Evolutionary conservation across 305 asterid genomes (phyloP).

Genomic region (Ilex paraguariensis): DNA sequence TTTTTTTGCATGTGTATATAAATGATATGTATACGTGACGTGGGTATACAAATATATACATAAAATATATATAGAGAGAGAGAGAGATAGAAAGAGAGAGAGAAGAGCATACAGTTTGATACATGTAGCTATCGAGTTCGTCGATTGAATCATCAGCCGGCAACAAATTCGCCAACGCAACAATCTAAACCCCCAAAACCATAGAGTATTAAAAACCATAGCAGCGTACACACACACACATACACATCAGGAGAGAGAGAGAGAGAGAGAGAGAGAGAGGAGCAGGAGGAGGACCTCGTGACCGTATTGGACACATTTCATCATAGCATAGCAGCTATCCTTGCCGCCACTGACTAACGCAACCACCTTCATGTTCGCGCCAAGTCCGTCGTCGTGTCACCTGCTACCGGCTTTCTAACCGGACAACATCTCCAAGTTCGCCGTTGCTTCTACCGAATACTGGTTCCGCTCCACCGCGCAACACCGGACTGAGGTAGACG

Average conservation of each 20-base stretch:
- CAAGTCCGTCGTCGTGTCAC: constrained; percentile 4
- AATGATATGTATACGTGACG: too few species aligned
- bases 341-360: constrained; percentile 95
- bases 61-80: too few species aligned
- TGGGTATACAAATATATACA: too few species aligned
- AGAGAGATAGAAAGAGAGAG: not conserved
- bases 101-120: constrained; percentile 69
- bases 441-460: too few species aligned
- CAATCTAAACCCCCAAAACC: constrained; percentile 42
- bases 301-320: constrained; percentile 82
- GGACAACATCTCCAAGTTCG: too few species aligned
- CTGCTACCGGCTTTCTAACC: constrained; percentile 4
- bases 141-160: constrained; percentile 75
- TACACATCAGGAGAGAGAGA: too few species aligned
- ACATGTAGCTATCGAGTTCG: constrained; percentile 96
- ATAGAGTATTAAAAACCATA: not conserved
- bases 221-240: not conserved
- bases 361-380: constrained; percentile 62
- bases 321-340: constrained; percentile 92
- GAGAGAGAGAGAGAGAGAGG: not conserved
- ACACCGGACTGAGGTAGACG: too few species aligned
- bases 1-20: too few species aligned
- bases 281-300: constrained; percentile 51
- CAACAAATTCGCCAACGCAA: constrained; percentile 88
- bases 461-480: too few species aligned